Evolutionary conservation across 345 rosid genomes (phyloP).

Genomic region (Geranium brycei): DNA sequence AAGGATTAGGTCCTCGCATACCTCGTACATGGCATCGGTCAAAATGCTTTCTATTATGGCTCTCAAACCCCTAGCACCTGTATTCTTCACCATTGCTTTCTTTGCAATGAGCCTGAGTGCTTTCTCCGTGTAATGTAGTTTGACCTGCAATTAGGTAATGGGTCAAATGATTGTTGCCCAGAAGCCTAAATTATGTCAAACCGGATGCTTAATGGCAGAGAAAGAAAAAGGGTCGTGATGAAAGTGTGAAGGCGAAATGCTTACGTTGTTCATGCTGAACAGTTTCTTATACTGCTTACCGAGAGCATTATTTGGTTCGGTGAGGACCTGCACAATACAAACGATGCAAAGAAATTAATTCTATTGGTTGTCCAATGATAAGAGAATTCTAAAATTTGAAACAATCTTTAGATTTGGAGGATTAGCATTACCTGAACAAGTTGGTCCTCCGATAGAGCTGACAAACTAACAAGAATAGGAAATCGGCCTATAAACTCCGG

Average conservation of each 20-base stretch:
- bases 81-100: conserved; percentile 80
- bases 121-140: conserved; percentile 66
- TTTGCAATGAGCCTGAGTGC: conserved; percentile 67
- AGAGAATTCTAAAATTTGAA: neutral
- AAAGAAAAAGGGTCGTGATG: neutral
- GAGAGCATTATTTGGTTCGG: conserved; percentile 82
- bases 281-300: conserved; percentile 91
- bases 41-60: conserved; percentile 79
- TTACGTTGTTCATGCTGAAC: conserved; percentile 80
- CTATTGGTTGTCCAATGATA: neutral
- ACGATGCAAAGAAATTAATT: neutral
- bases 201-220: neutral
- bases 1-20: conserved; percentile 13
- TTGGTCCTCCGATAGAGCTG: conserved; percentile 83
- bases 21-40: conserved; percentile 97
- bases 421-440: conserved; percentile 50
- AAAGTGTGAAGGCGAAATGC: conserved; percentile 10
- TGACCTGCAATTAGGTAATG: conserved; percentile 46
- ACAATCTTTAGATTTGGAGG: neutral
- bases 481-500: conserved; percentile 97
- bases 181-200: conserved; percentile 6
- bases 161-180: neutral
- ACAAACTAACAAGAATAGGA: conserved; percentile 81
- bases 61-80: conserved; percentile 91
- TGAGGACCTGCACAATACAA: conserved; percentile 45